Base-by-base conservation (phyloP, 495 filamentous ascomycete genomes). In the Podospora didyma region DNA sequence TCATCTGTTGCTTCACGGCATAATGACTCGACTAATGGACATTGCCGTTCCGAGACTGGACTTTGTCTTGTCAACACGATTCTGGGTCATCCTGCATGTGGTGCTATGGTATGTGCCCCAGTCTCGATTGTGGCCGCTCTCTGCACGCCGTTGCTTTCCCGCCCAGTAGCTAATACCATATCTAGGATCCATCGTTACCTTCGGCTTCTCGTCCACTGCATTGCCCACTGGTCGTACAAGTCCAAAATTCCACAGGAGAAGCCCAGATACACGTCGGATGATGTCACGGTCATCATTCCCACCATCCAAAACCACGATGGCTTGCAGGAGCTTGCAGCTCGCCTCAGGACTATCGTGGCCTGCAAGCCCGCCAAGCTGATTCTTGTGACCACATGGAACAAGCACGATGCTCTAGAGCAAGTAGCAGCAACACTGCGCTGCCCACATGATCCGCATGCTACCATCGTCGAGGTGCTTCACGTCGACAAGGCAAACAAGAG, bases 401-500 rank as follows among this genome's bases (percentile, higher is more conserved):
- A 80, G 62, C 65, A 75, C 51, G 64, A 61, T 35, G 73, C 70
- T 14, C 67, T 82, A 28, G 57, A 75, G 26, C 60, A 65, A 62
- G 74, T 82, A 53, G 75, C 69, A 19, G 69, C 70, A 52, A 70
- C 70, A 1, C 66, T 80, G 31, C 73, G 63, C 1, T 62, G 64
- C 19, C 50, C 62, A 0, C 47, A 56, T 7, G 45, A 44, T 17
- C 42, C 49, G 6, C 49, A 56, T 44, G 61, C 54, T 21, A 60
- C 70, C n/a, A 67, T 63, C 11, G 69, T 80, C 39, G 75, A 76
- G 21, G 77, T 80, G 21, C 61, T 80, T 17, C 59, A 70, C 41
- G 68, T 70, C 21, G 65, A 69, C 61, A 71, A 75, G 54, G 66
- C 69, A 21, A 94, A 96, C 71, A 95, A 96, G 71, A 84, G 90